phyloP scores from a whole-genome alignment of 2,329 filamentous ascomycete genomes.

The Tympanopsis confertula region DNA sequence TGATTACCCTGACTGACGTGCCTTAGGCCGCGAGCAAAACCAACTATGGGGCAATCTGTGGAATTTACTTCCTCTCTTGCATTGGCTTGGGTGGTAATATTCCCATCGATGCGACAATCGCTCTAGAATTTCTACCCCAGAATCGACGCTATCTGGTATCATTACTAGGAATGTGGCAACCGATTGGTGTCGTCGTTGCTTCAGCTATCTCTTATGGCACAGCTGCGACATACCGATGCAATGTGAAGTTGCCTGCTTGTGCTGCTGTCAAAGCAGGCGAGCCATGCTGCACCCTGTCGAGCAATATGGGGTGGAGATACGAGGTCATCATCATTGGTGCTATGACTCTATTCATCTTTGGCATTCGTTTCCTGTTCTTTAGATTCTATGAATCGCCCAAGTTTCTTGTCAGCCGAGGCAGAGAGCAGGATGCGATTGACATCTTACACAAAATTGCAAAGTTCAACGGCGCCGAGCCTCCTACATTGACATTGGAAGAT shows the following conservation, averaged over 20 bases:
- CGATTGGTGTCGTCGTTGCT: slow-evolving; percentile 10
- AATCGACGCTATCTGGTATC: slow-evolving; percentile 11
- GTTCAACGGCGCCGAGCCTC: slow-evolving; percentile 25
- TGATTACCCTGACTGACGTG: neutral
- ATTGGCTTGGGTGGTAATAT: slow-evolving; percentile 14
- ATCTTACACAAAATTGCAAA: slow-evolving; percentile 42
- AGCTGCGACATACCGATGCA: slow-evolving; percentile 9
- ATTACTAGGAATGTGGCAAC: slow-evolving; percentile 11
- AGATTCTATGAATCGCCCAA: slow-evolving; percentile 46
- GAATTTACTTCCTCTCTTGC: slow-evolving; percentile 7
- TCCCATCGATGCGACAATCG: slow-evolving; percentile 14
- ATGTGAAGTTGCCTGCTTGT: slow-evolving; percentile 4
- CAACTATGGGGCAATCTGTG: slow-evolving; percentile 7
- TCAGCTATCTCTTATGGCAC: slow-evolving; percentile 11
- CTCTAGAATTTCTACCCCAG: slow-evolving; percentile 12
- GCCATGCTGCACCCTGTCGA: slow-evolving; percentile 16
- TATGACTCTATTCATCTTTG: slow-evolving; percentile 39
- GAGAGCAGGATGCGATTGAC: slow-evolving; percentile 36
- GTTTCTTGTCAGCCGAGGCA: slow-evolving; percentile 41
- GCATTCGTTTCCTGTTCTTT: slow-evolving; percentile 41
- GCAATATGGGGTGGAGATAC: slow-evolving; percentile 50
- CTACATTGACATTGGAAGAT: slow-evolving; percentile 5
- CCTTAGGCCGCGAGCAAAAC: slow-evolving; percentile 2
- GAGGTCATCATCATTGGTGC: slow-evolving; percentile 40
- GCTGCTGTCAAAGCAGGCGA: slow-evolving; percentile 4